Evolutionary conservation across 192 early-diverging fungal species (phyloP).

Genomic region (Phlyctochytrium bullatum): DNA sequence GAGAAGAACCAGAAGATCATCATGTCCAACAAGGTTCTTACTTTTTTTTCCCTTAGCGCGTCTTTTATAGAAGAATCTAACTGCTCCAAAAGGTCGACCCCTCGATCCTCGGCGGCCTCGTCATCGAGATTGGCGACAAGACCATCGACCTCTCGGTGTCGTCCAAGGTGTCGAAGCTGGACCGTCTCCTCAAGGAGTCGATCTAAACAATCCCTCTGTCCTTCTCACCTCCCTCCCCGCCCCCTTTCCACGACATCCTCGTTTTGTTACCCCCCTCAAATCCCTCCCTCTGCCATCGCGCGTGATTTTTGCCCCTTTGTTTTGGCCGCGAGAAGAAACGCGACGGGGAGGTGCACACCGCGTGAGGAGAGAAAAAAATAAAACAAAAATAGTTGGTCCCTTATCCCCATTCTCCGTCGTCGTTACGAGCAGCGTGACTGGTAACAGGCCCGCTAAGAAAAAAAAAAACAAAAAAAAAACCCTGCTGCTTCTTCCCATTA

Average conservation of each 20-base stretch:
- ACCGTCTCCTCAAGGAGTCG: slow-evolving; percentile 78
- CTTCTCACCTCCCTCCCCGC: not conserved
- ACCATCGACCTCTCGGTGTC: slow-evolving; percentile 97
- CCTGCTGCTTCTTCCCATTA: no score
- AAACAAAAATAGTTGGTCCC: no score
- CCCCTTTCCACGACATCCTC: not conserved
- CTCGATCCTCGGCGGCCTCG: slow-evolving; percentile 89
- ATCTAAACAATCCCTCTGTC: slow-evolving; percentile 28
- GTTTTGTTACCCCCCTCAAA: not conserved
- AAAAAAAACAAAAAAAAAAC: no score
- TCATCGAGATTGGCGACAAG: slow-evolving; percentile 96
- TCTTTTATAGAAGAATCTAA: not conserved
- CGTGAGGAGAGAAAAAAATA: no score
- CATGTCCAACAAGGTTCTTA: slow-evolving; percentile 77
- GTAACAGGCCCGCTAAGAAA: no score
- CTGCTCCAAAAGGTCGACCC: slow-evolving; percentile 68
- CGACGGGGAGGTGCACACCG: no score
- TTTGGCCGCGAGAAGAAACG: no score
- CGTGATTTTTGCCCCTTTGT: slow-evolving; percentile 6
- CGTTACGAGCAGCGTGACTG: no score
- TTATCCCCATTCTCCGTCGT: no score
- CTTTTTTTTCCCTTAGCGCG: not conserved
- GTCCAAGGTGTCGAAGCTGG: slow-evolving; percentile 92
- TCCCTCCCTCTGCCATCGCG: not conserved
- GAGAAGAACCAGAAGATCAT: slow-evolving; percentile 78